Evolutionary conservation across 2,329 filamentous ascomycete genomes (phyloP).

Genomic region (Macrophomina phaseolina): DNA sequence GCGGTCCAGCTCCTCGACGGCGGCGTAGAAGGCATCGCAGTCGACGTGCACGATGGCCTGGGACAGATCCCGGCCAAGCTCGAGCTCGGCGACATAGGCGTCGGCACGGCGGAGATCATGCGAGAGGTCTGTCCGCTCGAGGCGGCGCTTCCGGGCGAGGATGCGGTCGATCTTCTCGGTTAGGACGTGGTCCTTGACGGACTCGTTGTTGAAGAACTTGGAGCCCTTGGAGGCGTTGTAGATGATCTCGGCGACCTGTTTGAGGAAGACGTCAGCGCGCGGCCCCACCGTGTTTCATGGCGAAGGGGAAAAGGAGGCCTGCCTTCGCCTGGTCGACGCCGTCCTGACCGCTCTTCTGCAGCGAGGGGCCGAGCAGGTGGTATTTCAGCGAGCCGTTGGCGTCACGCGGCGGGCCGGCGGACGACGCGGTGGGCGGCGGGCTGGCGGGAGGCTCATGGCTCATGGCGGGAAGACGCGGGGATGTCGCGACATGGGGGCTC

Average conservation of each 20-base stretch:
- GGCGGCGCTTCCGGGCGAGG: conserved; percentile 71
- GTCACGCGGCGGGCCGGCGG: background rate
- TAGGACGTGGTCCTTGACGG: conserved; percentile 78
- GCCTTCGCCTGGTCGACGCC: conserved; percentile 89
- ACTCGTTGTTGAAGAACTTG: conserved; percentile 94
- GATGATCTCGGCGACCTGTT: conserved; percentile 88
- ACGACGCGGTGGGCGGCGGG: background rate
- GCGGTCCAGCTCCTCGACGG: conserved; percentile 76
- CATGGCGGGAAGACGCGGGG: conserved; percentile 24
- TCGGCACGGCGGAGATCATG: conserved; percentile 78
- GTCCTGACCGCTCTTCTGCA: conserved; percentile 94
- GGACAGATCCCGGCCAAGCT: conserved; percentile 77
- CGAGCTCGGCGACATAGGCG: conserved; percentile 78
- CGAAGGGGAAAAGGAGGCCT: conserved; percentile 30
- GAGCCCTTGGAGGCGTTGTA: conserved; percentile 96
- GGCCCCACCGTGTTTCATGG: background rate
- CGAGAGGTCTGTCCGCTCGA: conserved; percentile 77
- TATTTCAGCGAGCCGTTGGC: conserved; percentile 72
- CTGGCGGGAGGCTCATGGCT: conserved; percentile 20
- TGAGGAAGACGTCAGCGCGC: conserved; percentile 15
- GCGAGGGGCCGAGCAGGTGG: conserved; percentile 83
- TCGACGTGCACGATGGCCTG: conserved; percentile 91
- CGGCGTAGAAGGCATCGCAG: conserved; percentile 97
- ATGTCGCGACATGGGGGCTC: conserved; percentile 15
- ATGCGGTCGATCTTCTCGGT: conserved; percentile 87